These are phyloP conservation scores for Cladorrhinum sp. DNA, from an alignment of 2,329 filamentous ascomycete genomes.

Conservation along the genomic window DNA sequence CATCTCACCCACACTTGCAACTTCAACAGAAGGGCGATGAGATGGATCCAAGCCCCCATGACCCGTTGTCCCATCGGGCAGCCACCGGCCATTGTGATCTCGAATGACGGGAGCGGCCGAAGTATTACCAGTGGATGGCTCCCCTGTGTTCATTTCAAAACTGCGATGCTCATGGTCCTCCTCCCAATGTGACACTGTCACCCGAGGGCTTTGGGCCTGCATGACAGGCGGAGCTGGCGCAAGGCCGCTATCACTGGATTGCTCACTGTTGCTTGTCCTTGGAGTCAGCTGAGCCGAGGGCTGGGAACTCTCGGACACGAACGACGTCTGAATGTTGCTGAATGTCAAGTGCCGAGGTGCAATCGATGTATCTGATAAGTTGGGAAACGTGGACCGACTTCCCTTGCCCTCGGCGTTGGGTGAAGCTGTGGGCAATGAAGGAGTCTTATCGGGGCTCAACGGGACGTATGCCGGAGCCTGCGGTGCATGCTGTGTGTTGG, in stretches of 20 bases:
- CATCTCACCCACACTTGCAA: constrained; percentile 49
- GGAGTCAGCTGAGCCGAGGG: constrained; percentile 46
- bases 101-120: constrained; percentile 31
- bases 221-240: constrained; percentile 40
- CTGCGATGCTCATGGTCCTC: constrained; percentile 35
- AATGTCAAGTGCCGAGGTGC: constrained; percentile 41
- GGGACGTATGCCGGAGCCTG: constrained; percentile 37
- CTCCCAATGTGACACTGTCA: constrained; percentile 57
- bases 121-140: constrained; percentile 17
- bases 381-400: constrained; percentile 23
- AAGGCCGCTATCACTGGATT: constrained; percentile 50
- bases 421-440: constrained; percentile 46
- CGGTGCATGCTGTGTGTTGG: constrained; percentile 25
- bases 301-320: constrained; percentile 31
- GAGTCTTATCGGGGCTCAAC: constrained; percentile 51
- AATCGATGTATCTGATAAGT: constrained; percentile 35
- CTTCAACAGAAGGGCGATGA: constrained; percentile 42
- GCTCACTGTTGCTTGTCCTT: constrained; percentile 47
- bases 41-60: constrained; percentile 48
- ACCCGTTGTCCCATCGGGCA: constrained; percentile 38
- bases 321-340: constrained; percentile 36
- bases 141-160: constrained; percentile 1
- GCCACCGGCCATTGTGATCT: constrained; percentile 43
- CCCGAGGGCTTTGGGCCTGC: constrained; percentile 49
- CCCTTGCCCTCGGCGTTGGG: constrained; percentile 37